Evolutionary conservation across 495 filamentous ascomycete species (phyloP).

Genomic region (Jackrogersella multiformis): DNA sequence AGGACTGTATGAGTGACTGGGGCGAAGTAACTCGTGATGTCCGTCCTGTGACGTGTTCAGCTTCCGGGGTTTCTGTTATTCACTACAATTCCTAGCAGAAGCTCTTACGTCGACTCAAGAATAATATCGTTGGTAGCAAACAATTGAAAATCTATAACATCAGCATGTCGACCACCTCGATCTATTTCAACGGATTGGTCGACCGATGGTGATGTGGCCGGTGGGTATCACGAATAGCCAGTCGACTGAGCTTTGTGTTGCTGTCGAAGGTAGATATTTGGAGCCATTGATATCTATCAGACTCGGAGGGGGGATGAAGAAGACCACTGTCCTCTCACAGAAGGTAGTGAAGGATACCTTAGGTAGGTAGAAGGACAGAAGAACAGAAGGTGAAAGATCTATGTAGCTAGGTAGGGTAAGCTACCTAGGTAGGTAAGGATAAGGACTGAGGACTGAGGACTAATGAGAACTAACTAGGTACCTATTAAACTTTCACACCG

Average conservation of each 20-base stretch:
- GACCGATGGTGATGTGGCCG: slow-evolving; percentile 21
- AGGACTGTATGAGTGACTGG: background rate
- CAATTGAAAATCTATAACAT: slow-evolving; percentile 19
- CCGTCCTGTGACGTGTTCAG: slow-evolving; percentile 8
- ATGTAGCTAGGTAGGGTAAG: slow-evolving; percentile 2
- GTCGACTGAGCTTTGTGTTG: slow-evolving; percentile 37
- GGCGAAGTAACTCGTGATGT: slow-evolving; percentile 9
- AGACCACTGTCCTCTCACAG: slow-evolving; percentile 9
- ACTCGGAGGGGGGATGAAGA: slow-evolving; percentile 8
- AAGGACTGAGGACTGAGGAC: too few species aligned
- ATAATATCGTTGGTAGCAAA: slow-evolving; percentile 4
- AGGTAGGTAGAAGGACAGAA: background rate
- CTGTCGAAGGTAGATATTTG: slow-evolving; percentile 23
- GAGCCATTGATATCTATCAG: slow-evolving; percentile 34
- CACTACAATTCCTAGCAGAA: background rate
- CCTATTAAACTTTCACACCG: slow-evolving; percentile 22
- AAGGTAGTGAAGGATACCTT: slow-evolving; percentile 2
- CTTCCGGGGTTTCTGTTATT: background rate
- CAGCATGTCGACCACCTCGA: slow-evolving; percentile 5
- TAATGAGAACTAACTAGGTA: too few species aligned
- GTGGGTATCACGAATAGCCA: slow-evolving; percentile 35
- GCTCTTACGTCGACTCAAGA: slow-evolving; percentile 1
- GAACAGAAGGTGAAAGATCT: slow-evolving; percentile 6
- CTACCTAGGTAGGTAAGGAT: slow-evolving; percentile 15
- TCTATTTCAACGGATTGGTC: slow-evolving; percentile 5